Percentiles rank a stretch among this genome's conserved stretches.
These are phyloP conservation scores for Vigna mungo DNA, from an alignment of 306 rosid genomes.

Conservation along the genomic window DNA sequence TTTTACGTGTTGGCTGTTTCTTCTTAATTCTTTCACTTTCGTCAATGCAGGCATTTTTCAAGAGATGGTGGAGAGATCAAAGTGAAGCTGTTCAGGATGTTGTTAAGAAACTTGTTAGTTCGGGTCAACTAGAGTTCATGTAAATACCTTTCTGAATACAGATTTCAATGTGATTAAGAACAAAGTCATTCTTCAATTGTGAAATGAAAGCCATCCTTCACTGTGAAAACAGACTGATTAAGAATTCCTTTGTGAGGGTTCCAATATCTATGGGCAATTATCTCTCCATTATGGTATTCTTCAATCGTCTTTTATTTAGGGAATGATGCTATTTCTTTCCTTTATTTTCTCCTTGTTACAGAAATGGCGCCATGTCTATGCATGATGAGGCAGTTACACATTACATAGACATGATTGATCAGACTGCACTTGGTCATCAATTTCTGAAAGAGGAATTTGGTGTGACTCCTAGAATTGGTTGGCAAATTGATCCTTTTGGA, in stretches of 20 bases:
- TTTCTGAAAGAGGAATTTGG: conserved; percentile 70
- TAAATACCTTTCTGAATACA: conserved; percentile 41
- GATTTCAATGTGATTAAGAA: conserved; percentile 19
- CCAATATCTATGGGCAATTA: not conserved
- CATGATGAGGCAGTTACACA: conserved; percentile 92
- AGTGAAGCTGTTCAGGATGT: conserved; percentile 58
- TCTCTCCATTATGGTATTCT: conserved; percentile 1
- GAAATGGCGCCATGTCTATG: conserved; percentile 96
- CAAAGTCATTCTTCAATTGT: conserved; percentile 2
- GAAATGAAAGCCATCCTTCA: not conserved
- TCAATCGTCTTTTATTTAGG: conserved; percentile 5
- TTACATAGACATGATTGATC: conserved; percentile 90
- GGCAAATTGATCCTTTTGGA: conserved; percentile 95
- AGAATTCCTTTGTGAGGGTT: conserved; percentile 31
- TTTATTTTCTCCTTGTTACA: conserved; percentile 38
- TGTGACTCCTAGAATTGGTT: conserved; percentile 78
- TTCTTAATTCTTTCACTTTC: conserved; percentile 27
- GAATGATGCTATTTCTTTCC: conserved; percentile 40
- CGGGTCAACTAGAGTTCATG: conserved; percentile 89
- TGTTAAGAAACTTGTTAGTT: conserved; percentile 66
- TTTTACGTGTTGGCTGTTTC: conserved; percentile 2
- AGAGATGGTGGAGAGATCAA: conserved; percentile 89
- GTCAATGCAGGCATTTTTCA: conserved; percentile 77
- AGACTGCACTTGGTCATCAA: conserved; percentile 81
- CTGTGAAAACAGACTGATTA: not conserved